Conservation (phyloP, 2,329 filamentous ascomycete species). For the Neofusicoccum kwambonambiense region DNA sequence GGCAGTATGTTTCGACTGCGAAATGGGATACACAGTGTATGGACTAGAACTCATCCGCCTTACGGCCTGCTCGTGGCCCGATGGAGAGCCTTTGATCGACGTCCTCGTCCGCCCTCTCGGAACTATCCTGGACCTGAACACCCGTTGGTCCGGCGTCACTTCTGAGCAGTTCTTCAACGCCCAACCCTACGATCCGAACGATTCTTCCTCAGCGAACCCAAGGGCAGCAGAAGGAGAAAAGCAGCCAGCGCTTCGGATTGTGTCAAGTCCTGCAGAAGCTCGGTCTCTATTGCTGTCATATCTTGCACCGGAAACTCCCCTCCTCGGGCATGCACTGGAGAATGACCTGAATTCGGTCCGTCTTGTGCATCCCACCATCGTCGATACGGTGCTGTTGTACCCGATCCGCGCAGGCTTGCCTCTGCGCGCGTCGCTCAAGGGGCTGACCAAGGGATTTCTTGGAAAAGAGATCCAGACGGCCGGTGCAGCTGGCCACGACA, state of each 20-base stretch:
- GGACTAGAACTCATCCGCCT: slow-evolving; percentile 88
- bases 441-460: slow-evolving; percentile 68
- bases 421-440: slow-evolving; percentile 72
- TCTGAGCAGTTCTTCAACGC: slow-evolving; percentile 74
- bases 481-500: slow-evolving; percentile 74
- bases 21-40: slow-evolving; percentile 92
- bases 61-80: slow-evolving; percentile 85
- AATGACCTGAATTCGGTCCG: slow-evolving; percentile 89
- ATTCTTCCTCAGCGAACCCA: not conserved
- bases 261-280: slow-evolving; percentile 71
- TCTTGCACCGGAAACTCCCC: slow-evolving; percentile 72
- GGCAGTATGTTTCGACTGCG: slow-evolving; percentile 87
- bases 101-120: slow-evolving; percentile 81
- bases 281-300: slow-evolving; percentile 74
- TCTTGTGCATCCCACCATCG: slow-evolving; percentile 77
- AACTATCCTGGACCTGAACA: slow-evolving; percentile 86
- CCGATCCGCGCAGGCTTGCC: slow-evolving; percentile 77
- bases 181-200: slow-evolving; percentile 26
- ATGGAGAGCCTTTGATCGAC: slow-evolving; percentile 72
- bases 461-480: slow-evolving; percentile 77
- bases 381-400: slow-evolving; percentile 84
- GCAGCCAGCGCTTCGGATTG: slow-evolving; percentile 60
- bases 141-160: slow-evolving; percentile 83
- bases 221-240: slow-evolving; percentile 24
- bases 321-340: slow-evolving; percentile 92